Percentiles rank a stretch among this genome's conserved stretches.
Conservation (phyloP, 2,329 filamentous ascomycete species). For the Ophiocordyceps camponoti-saundersi region DNA sequence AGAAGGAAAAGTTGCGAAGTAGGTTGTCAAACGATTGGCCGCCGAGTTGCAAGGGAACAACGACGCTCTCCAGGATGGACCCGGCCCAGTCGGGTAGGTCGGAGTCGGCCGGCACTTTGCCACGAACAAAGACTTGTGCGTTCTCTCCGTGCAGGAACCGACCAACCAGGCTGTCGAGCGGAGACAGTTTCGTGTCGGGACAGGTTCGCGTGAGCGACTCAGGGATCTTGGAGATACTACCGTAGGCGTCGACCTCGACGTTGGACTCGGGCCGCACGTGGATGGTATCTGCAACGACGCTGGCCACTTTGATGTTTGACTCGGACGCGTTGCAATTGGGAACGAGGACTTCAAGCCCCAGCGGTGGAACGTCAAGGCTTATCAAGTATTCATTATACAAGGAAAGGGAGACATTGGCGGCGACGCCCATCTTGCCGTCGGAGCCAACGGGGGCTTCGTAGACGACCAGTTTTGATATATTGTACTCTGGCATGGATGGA, state of each 20-base stretch:
- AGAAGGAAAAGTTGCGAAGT: constrained; percentile 75
- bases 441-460: constrained; percentile 44
- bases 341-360: constrained; percentile 73
- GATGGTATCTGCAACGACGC: constrained; percentile 52
- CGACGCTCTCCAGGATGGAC: constrained; percentile 65
- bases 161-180: constrained; percentile 65
- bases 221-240: constrained; percentile 57
- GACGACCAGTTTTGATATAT: constrained; percentile 66
- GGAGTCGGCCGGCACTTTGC: constrained; percentile 47
- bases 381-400: constrained; percentile 67
- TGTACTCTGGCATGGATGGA: constrained; percentile 64
- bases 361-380: constrained; percentile 56
- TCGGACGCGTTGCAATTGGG: constrained; percentile 61
- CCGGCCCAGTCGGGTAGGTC: constrained; percentile 69
- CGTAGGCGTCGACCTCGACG: constrained; percentile 53
- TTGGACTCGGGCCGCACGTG: constrained; percentile 50
- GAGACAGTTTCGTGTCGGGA: constrained; percentile 61
- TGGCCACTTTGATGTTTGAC: constrained; percentile 61
- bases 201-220: constrained; percentile 56
- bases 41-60: constrained; percentile 69
- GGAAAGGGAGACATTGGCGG: constrained; percentile 58
- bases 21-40: constrained; percentile 67
- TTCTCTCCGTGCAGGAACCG: constrained; percentile 68
- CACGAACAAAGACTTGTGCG: constrained; percentile 68
- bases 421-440: constrained; percentile 46